Percentiles rank a stretch among this genome's conserved stretches.
Conservation (phyloP, 1,139 yeast genomes). For the Debaryomyces fabryi region DNA sequence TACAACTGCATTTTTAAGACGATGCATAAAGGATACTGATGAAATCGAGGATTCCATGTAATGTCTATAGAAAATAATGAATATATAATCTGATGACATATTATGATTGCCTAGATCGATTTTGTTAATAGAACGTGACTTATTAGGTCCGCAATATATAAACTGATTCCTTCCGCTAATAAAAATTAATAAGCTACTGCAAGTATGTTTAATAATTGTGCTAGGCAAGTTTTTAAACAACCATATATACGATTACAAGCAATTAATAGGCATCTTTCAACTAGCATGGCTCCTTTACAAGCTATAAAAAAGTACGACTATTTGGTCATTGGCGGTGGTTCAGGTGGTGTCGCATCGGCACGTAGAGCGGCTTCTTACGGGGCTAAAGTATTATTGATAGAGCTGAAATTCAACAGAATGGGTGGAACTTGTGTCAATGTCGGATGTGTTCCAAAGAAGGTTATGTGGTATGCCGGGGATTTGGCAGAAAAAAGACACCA, state of each 20-base stretch:
- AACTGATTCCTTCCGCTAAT: background rate
- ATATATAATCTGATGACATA: background rate
- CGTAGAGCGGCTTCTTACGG: conserved; percentile 96
- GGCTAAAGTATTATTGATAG: conserved; percentile 81
- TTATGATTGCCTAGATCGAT: background rate
- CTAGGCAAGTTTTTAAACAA: conserved; percentile 15
- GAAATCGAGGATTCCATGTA: conserved; percentile 10
- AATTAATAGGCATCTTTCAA: conserved; percentile 31
- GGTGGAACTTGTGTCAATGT: conserved; percentile 99
- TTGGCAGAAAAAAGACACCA: conserved; percentile 74
- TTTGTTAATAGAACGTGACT: conserved; percentile 9
- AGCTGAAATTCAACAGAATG: conserved; percentile 64
- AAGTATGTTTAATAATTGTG: conserved; percentile 14
- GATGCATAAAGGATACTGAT: conserved; percentile 26
- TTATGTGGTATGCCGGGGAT: conserved; percentile 98
- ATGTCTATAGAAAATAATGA: background rate
- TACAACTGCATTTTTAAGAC: conserved; percentile 33
- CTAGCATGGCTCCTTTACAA: conserved; percentile 54
- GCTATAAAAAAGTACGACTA: conserved; percentile 71
- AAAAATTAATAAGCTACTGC: background rate
- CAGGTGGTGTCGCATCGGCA: conserved; percentile 98
- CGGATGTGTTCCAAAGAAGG: conserved; percentile 98
- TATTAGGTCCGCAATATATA: conserved; percentile 1
- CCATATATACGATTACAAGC: conserved; percentile 21
- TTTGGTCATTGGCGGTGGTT: conserved; percentile 98